Conservation (phyloP, 495 filamentous ascomycete genomes). For the Chlorociboria aeruginascens region DNA sequence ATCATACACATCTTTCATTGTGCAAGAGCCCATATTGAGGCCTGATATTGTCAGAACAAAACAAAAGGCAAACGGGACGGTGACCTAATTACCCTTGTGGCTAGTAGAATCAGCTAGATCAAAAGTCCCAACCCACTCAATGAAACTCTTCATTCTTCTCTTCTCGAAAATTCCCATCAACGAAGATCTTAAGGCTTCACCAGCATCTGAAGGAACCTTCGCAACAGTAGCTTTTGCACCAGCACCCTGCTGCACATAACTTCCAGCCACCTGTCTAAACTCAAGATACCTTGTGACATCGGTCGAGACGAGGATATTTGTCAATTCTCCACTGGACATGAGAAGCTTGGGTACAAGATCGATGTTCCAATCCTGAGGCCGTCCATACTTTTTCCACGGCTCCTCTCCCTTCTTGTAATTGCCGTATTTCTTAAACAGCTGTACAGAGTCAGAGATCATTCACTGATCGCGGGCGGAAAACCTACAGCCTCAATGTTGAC, state of each 20-base stretch:
- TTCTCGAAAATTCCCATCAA: conserved; percentile 98
- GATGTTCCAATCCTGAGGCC: conserved; percentile 98
- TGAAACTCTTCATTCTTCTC: conserved; percentile 87
- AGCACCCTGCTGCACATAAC: conserved; percentile 84
- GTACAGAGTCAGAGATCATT: conserved; percentile 7
- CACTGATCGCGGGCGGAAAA: conserved; percentile 13
- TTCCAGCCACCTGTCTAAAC: conserved; percentile 96
- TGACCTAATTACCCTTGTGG: conserved; percentile 63
- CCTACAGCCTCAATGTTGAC: conserved; percentile 85
- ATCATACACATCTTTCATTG: conserved; percentile 96
- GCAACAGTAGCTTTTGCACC: conserved; percentile 77
- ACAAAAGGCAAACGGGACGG: background rate
- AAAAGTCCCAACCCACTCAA: conserved; percentile 93
- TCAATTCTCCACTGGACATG: conserved; percentile 97
- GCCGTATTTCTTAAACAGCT: conserved; percentile 94
- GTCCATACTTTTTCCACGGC: conserved; percentile 94
- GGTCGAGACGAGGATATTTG: conserved; percentile 92
- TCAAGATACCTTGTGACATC: conserved; percentile 96
- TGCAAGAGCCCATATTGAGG: conserved; percentile 62
- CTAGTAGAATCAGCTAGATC: conserved; percentile 71
- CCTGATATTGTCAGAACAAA: conserved; percentile 37
- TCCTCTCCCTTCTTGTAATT: conserved; percentile 71
- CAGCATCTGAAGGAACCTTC: conserved; percentile 91
- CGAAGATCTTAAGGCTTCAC: conserved; percentile 81
- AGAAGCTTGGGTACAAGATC: conserved; percentile 95